Evolutionary conservation across 192 early-diverging fungal genomes (phyloP), one percentile per base, ranked within the genome.

Genomic region (Coemansia sp.): DNA sequence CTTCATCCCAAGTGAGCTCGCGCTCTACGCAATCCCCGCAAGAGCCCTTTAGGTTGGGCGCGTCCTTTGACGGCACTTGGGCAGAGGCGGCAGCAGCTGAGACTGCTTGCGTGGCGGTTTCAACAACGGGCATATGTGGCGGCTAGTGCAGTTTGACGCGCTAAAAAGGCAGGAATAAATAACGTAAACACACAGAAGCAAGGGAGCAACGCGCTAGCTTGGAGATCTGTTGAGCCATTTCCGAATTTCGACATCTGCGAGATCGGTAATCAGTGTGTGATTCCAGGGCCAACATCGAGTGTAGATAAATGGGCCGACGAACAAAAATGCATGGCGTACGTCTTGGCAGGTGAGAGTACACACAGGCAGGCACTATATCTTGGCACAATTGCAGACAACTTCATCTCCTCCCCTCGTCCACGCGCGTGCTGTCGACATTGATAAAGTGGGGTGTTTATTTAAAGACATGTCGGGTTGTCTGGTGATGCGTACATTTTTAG

Each of bases 1-100:
- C 58, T 32, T 77, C 74, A 7, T 41, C 34, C 74, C 74, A 77
- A 9, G 68, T 71, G 52, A 68, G 67, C 36, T 43, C 38, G 1
- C 74, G 64, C 17, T 41, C 57, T 4, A 77, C 61, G 38, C 68
- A 65, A 17, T 18, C 38, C 7, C 34, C 44, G 1, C 53, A 53
- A 1, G 48, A 21, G 12, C 18, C 15, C 57, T 77, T 77, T 37
- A 63, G 58, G 39, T 42, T 39, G 15, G 54, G 46, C 40, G 68
- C 43, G 32, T 71, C 65, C 8, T 55, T 53, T 1, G 64, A 8
- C 11, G 65, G 53, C 24, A 22, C 21, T 2, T 18, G 35, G 7
- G 27, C 38, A 1, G 15, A 9, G 6, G 17, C 38, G 21, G 40
- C 21, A 50, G 46, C 24, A 15, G 3, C 46, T 6, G 14, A 7